Conservation (phyloP, 2,329 filamentous ascomycete species). For the Amauroascus verrucosus region DNA sequence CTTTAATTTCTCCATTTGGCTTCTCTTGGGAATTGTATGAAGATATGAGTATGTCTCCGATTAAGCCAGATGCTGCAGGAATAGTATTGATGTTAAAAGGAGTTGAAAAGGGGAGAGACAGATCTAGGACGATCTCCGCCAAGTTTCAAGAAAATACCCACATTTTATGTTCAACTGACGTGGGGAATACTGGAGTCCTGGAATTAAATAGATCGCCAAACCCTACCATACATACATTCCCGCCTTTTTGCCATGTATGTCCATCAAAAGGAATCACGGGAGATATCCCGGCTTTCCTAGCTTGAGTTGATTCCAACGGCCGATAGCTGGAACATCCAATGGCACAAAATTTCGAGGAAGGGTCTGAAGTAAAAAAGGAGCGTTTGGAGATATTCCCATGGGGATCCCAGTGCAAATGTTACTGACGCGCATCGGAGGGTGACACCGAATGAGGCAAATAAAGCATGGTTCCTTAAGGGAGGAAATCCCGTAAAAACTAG, state of each 20-base stretch:
- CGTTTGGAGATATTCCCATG: neutral
- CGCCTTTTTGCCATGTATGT: neutral
- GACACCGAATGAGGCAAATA: neutral
- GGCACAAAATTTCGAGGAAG: neutral
- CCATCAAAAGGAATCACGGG: neutral
- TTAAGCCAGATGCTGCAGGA: neutral
- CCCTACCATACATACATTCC: too few species aligned
- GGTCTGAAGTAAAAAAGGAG: neutral
- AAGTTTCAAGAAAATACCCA: neutral
- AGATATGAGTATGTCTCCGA: neutral
- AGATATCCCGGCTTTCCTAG: neutral
- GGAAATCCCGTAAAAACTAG: neutral
- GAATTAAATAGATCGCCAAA: neutral
- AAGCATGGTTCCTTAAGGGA: neutral
- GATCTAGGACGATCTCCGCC: neutral
- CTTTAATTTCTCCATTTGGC: conserved; percentile 8
- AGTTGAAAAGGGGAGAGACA: neutral
- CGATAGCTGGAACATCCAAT: neutral
- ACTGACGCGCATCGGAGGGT: neutral
- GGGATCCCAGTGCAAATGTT: neutral
- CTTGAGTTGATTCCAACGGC: neutral
- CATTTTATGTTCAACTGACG: conserved; percentile 2
- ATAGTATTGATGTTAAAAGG: neutral
- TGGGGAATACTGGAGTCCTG: neutral
- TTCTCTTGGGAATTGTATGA: neutral